Evolutionary conservation across 192 early-diverging fungal genomes (phyloP), one percentile per base, ranked within the genome.

Genomic region (Entomortierella chlamydospora): DNA sequence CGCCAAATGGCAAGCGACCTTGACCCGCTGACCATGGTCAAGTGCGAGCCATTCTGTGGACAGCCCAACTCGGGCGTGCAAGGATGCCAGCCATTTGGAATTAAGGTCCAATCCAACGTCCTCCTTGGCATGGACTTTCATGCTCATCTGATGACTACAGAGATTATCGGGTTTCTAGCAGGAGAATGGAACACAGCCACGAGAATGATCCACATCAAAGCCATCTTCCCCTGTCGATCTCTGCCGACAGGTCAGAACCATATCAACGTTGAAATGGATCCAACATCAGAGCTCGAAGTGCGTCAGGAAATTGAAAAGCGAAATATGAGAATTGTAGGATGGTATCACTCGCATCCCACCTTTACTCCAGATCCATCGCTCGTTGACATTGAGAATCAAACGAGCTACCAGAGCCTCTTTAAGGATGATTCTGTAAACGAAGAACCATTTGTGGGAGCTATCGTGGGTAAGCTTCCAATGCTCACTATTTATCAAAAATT

Each of bases 281-380:
- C 96, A 0, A 91, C 87, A 13, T 90, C 87, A 45, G 92, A 92
- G 28, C 82, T 95, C 59, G 92, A 91, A 33, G 92, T 91, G 9
- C 86, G 93, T 1, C 87, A 91, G 41, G 81, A 89, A 79, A 94
- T 96, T 78, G 87, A 87, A 33, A 87, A 89, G 22, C 73, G 83
- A 8, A 88, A 92, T 11, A 83, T 97, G 87, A 74, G 83, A 31
- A 92, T 97, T 11, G 93, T 97, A 4, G 96, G 96, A 45, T 97
- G 96, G 96, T 97, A 97, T 82, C 96, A 97, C 82, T 94, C 92
- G 25, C 96, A 97, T 74, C 96, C 96, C 8, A 92, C 92, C 1
- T 96, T 96, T 84, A 81, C 86, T 4, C 95, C 96, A 7, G 92
- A 95, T 52, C 96, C 96, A 30, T 93, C 92, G 34, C 81, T 92